Conservation (phyloP, 305 asterid genomes). For the Fraxinus ornus region DNA sequence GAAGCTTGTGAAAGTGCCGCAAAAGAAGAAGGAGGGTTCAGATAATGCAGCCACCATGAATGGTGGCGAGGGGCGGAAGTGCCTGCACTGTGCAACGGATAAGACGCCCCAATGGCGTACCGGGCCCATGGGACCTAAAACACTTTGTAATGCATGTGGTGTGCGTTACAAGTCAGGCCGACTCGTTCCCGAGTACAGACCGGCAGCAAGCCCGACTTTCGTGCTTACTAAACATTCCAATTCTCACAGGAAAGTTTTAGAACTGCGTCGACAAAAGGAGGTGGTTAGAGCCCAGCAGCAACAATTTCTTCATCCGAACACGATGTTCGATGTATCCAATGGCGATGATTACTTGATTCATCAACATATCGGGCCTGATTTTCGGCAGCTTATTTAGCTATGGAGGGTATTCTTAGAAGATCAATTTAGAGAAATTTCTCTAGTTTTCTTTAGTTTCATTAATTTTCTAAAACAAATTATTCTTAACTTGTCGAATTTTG, state of each 20-base stretch:
- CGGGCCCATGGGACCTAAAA: slow-evolving; percentile 90
- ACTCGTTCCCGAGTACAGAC: slow-evolving; percentile 82
- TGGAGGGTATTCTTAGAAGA: background rate
- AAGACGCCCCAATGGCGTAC: slow-evolving; percentile 94
- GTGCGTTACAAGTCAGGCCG: slow-evolving; percentile 85
- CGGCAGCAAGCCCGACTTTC: slow-evolving; percentile 89
- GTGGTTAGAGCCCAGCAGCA: slow-evolving; percentile 40
- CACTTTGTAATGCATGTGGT: slow-evolving; percentile 85
- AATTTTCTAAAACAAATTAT: slow-evolving; percentile 19
- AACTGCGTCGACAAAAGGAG: slow-evolving; percentile 78
- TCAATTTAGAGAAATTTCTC: background rate
- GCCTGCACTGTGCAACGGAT: slow-evolving; percentile 86
- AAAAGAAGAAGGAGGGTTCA: slow-evolving; percentile 33
- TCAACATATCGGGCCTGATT: slow-evolving; percentile 74
- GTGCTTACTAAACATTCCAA: slow-evolving; percentile 72
- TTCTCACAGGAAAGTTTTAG: slow-evolving; percentile 78
- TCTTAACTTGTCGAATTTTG: slow-evolving; percentile 50
- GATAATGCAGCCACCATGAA: slow-evolving; percentile 26
- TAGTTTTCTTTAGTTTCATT: background rate
- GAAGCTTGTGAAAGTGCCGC: background rate
- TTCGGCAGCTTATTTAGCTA: slow-evolving; percentile 52
- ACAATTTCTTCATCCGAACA: slow-evolving; percentile 47
- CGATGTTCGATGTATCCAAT: slow-evolving; percentile 66
- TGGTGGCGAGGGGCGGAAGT: slow-evolving; percentile 55
- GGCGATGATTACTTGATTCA: slow-evolving; percentile 76